Conservation (phyloP, 805 yeast genomes). For the Myxozyma vanderwaltii region DNA sequence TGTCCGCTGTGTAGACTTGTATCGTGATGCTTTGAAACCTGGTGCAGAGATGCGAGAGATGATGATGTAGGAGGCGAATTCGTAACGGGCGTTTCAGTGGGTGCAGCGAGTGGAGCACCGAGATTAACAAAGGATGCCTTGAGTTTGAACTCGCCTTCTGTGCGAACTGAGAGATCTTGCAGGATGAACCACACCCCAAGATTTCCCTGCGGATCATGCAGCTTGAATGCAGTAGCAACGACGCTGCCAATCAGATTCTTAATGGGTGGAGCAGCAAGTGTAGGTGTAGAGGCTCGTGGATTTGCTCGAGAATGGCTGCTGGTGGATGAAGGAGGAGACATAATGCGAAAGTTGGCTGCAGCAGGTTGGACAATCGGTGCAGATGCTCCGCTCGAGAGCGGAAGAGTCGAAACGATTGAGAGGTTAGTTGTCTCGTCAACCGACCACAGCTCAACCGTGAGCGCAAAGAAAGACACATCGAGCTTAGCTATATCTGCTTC, state of each 20-base stretch:
- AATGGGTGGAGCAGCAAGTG: conserved; percentile 39
- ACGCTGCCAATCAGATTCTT: conserved; percentile 48
- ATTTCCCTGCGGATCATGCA: conserved; percentile 43
- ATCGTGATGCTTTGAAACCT: background rate
- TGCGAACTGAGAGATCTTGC: conserved; percentile 48
- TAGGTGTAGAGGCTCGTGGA: conserved; percentile 12
- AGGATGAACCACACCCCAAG: conserved; percentile 50
- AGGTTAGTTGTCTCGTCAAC: conserved; percentile 41
- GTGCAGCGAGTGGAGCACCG: conserved; percentile 19
- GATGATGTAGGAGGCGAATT: conserved; percentile 7
- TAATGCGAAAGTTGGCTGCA: background rate
- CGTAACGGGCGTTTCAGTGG: background rate
- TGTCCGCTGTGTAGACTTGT: background rate
- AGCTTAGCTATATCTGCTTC: conserved; percentile 38
- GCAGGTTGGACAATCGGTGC: background rate
- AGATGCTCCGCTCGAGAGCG: conserved; percentile 13
- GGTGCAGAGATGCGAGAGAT: background rate
- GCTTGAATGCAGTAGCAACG: conserved; percentile 46
- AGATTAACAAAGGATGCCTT: conserved; percentile 46
- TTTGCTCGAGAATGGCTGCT: background rate
- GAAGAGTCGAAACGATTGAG: conserved; percentile 33
- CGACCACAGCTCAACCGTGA: conserved; percentile 49
- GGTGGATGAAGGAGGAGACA: background rate
- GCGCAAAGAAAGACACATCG: conserved; percentile 44
- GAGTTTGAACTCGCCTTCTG: conserved; percentile 49